Base-by-base conservation (phyloP, 148 eudicot species). In the Cornus florida region DNA sequence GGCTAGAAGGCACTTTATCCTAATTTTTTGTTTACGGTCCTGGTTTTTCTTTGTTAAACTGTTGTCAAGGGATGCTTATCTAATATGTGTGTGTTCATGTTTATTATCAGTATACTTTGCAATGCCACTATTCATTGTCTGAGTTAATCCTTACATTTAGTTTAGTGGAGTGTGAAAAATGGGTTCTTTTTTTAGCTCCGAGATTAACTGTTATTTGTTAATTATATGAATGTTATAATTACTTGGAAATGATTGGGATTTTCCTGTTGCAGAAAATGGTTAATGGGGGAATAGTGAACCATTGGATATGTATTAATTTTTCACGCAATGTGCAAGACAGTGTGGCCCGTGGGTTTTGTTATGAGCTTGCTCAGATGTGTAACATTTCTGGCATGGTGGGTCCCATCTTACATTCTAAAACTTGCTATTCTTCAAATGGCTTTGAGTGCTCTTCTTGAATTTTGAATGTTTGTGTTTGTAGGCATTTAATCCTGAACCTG, bases 281-380 rank as follows among this genome's bases (percentile, higher is more conserved):
- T 16, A 88, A 92, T 70, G 98, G 98, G 2, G 96, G 97, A 64
- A 90, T 72, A 1, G 93, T 94, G 48, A 80, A 83, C 70, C 79
- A 75, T 62, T 94, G 98, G 98, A 83, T 88, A 10, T 94, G 97
- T 83, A 88, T 90, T 10, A 94, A 94, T 77, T 94, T 94, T 85
- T 82, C 94, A 39, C 89, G 92, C 6, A 83, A 73, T 39, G 90
- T 92, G 79, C 91, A 87, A 88, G 98, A 90, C 41, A 78, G 67
- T 77, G 86, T 82, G 32, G 96, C 94, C 13, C 88, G 86, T 31
- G 75, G 85, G 64, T 92, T 94, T 68, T 94, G 98, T 83, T 59
- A 79, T 24, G 97, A 89, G 83, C 93, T 92, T 82, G 94, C 92
- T 11, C 91, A 89, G 75, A 92, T 92, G 97, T 94, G 97, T 81